Evolutionary conservation across 2,329 filamentous ascomycete genomes (phyloP), one percentile per base, ranked within the genome.

Genomic region (Xylariaceae sp.): DNA sequence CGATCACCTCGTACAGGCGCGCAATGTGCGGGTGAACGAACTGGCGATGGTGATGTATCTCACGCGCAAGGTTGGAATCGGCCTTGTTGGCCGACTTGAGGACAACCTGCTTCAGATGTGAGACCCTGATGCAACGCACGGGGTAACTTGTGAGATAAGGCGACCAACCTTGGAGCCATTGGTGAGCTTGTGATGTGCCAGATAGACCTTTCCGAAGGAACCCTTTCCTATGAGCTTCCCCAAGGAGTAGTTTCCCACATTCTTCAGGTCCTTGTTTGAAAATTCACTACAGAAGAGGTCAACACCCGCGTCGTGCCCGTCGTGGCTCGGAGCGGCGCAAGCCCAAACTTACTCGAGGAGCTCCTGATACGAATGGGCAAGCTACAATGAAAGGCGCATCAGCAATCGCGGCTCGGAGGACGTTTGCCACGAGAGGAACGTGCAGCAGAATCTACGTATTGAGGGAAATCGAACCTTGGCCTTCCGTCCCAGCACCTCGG

Each of bases 21-120:
- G 92, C 89, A 51, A 98, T 98, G 63, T 98, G 92, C 15, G 92
- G 92, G 55, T 98, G 92, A 45, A 94, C 75, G 61, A 98, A 95
- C 61, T 98, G 92, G 47, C 92, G 84, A 59, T 98, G 92, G 58
- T 98, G 92, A 60, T 98, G 92, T 50, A 98, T 98, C 60, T 98
- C 92, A 49, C 92, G 83, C 12, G 90, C 90, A 31, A 98, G 80
- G 57, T 98, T 98, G 35, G 86, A 78, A 60, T 98, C 92, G 56
- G 89, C 83, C 60, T 94, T 95, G 57, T 92, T 90, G 43, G 92
- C 92, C 40, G 89, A 95, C 64, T 98, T 98, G 63, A 98, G 85
- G 22, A 98, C 92, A 50, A 98, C 92, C 86, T 94, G 57, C 31
- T 27, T 17, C 31, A 24, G 45, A n/a, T n/a, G n/a, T n/a, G n/a